These are phyloP conservation scores for Dillenia turbinata DNA, from an alignment of 164 flowering plant genomes.

Conservation along the genomic window DNA sequence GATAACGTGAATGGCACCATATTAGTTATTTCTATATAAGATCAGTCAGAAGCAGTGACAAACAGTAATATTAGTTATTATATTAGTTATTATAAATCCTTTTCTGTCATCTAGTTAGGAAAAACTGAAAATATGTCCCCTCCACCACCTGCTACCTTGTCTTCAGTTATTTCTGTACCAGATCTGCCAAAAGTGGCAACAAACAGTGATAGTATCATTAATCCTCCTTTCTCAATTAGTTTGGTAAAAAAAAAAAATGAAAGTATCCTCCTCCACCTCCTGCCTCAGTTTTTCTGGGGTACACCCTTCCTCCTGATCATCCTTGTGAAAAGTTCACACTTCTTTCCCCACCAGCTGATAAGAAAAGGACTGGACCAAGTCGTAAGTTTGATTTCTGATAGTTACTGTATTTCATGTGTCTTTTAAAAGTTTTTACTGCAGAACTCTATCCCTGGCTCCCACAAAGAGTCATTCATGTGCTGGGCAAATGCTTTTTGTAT, in stretches of 20 bases:
- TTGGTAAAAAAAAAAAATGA: slow-evolving; percentile 8
- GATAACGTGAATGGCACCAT: no score
- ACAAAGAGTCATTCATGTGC: no score
- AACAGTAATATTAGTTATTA: not conserved
- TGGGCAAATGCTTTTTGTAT: not conserved
- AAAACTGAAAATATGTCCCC: slow-evolving; percentile 14
- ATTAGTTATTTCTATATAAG: not conserved
- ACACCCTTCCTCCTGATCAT: slow-evolving; percentile 24
- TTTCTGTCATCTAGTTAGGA: slow-evolving; percentile 3
- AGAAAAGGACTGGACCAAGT: slow-evolving; percentile 75
- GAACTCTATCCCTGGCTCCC: slow-evolving; percentile 6
- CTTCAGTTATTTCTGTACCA: slow-evolving; percentile 7
- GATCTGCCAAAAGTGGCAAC: not conserved
- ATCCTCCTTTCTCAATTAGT: slow-evolving; percentile 10
- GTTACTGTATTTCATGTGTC: slow-evolving; percentile 6
- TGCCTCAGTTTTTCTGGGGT: not conserved
- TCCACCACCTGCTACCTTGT: slow-evolving; percentile 11
- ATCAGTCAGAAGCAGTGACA: not conserved
- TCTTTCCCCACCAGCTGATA: slow-evolving; percentile 75
- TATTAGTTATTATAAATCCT: slow-evolving; percentile 11
- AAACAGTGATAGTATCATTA: slow-evolving; percentile 2
- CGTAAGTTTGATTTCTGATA: slow-evolving; percentile 51
- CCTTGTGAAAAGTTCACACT: slow-evolving; percentile 65
- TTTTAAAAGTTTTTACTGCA: not conserved
- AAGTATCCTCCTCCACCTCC: slow-evolving; percentile 19